A percentile compares a stretch with the other conserved stretches of the same genome.
These are phyloP conservation scores for maize (Zea mays) DNA, from an alignment of 176 grass and related monocot species.

Conservation along the genomic window Zm-B73-REFERENCE-NAM-5.0 NC_050104.1:133157501-133158000, in stretches of 20 bases:
- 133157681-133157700: conserved; percentile 8
- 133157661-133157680: background rate
- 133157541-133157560: background rate
- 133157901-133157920: background rate
- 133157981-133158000: background rate
- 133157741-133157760: conserved; percentile 45
- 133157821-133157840: conserved; percentile 59
- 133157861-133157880: conserved; percentile 91
- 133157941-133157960: background rate
- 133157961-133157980: background rate
- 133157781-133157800: conserved; percentile 40
- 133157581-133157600: background rate
- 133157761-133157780: conserved; percentile 8
- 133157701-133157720: background rate
- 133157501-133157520: background rate
- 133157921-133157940: background rate
- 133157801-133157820: conserved; percentile 42
- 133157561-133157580: background rate
- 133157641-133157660: background rate
- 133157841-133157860: conserved; percentile 91
- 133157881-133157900: conserved; percentile 68
- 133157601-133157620: background rate
- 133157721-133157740: conserved; percentile 37
- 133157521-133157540: no score
- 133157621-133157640: conserved; percentile 15